Evolutionary conservation across 2,329 filamentous ascomycete genomes (phyloP).

Genomic region (Calonectria pseudoturangicola): DNA sequence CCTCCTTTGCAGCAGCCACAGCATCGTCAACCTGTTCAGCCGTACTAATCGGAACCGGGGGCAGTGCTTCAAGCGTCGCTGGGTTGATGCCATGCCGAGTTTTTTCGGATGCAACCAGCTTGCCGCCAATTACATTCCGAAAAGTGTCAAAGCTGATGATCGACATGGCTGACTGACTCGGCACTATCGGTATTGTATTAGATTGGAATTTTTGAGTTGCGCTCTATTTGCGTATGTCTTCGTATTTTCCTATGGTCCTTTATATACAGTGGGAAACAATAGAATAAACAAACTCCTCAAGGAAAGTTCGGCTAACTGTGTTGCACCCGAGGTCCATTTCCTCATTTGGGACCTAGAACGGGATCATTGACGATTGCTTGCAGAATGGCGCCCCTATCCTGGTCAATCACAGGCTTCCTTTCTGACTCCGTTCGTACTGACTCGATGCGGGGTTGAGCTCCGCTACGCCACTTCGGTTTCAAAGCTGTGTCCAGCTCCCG

Average conservation of each 20-base stretch:
- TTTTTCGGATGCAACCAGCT: slow-evolving; percentile 67
- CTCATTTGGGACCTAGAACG: not conserved
- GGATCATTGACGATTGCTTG: not conserved
- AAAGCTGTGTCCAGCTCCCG: too few species aligned
- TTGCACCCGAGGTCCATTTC: slow-evolving; percentile 9
- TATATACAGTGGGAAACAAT: not conserved
- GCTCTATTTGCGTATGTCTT: not conserved
- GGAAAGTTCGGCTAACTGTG: not conserved
- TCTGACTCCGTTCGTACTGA: slow-evolving; percentile 14
- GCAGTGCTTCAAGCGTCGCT: slow-evolving; percentile 67
- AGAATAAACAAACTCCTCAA: not conserved
- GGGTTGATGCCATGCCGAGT: slow-evolving; percentile 72
- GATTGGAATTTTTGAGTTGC: not conserved
- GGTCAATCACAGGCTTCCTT: not conserved
- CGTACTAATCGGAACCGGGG: slow-evolving; percentile 69
- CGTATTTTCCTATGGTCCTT: not conserved
- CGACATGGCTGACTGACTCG: slow-evolving; percentile 7
- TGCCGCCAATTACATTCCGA: slow-evolving; percentile 64
- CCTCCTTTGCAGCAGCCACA: slow-evolving; percentile 67
- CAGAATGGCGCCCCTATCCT: not conserved
- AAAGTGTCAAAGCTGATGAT: slow-evolving; percentile 55
- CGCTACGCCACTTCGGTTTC: not conserved
- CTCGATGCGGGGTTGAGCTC: slow-evolving; percentile 8
- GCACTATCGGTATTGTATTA: not conserved
- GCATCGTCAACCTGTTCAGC: slow-evolving; percentile 70